A percentile compares a stretch with the other conserved stretches of the same genome.
Conservation (phyloP, 148 eudicot species). For the Arctostaphylos glauca region DNA sequence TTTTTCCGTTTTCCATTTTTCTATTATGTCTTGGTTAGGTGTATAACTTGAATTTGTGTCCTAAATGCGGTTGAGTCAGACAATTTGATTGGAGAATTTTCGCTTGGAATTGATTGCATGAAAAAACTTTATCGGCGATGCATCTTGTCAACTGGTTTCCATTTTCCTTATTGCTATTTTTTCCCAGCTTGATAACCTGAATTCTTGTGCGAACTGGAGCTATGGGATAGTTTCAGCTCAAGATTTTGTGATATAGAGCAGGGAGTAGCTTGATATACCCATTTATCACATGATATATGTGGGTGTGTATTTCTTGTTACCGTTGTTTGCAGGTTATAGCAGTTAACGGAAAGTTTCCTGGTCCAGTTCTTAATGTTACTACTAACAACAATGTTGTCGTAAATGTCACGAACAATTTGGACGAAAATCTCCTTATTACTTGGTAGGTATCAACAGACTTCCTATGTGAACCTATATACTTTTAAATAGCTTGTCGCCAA, state of each 20-base stretch:
- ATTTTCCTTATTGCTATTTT: background rate
- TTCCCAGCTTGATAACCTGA: background rate
- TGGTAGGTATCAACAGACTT: background rate
- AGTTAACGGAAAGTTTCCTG: conserved; percentile 10
- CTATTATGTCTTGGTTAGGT: too few species aligned
- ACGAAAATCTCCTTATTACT: conserved; percentile 12
- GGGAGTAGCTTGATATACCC: background rate
- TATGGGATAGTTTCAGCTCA: background rate
- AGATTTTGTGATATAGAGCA: background rate
- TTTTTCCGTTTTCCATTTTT: background rate
- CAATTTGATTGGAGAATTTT: background rate
- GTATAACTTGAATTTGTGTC: background rate
- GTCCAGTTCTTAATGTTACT: conserved; percentile 3
- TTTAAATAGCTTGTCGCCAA: background rate
- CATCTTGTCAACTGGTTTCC: background rate
- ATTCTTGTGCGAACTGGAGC: background rate
- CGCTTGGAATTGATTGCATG: background rate
- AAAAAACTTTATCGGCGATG: background rate
- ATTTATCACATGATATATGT: background rate
- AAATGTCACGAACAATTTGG: conserved; percentile 8
- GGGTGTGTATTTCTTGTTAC: background rate
- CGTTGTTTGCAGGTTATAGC: background rate
- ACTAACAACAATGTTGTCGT: background rate
- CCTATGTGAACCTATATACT: background rate
- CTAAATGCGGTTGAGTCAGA: background rate